Base-by-base conservation (phyloP, 305 asterid genomes). In the Coffea humblotiana region DNA sequence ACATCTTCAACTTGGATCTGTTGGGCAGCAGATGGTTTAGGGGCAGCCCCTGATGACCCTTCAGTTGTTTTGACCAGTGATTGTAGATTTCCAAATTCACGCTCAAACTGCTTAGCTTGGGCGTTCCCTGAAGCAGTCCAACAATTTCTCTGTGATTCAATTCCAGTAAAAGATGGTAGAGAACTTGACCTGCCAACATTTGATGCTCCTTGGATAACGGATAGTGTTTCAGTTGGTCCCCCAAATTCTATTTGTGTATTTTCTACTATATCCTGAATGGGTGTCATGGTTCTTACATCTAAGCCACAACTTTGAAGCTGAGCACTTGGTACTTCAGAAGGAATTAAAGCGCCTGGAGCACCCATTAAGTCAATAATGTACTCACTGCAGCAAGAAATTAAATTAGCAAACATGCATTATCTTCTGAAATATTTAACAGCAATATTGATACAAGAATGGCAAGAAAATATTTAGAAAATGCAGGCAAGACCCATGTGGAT, bases 271-370 rank as follows among this genome's bases (percentile, higher is more conserved):
- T 84, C 89, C 48, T 82, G 80, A 84, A 79, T 48, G 77, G 86
- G 82, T 76, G 90, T 77, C 74, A 82, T 67, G 79, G 79, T 82
- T 84, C 88, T 89, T 74, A 90, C 77, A 81, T 92, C 99, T 80
- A 90, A 81, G 64, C 87, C 95, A 87, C 84, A 84, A 82, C 80
- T 90, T 82, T 85, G 97, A 79, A 86, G 90, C 84, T 83, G 95
- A 80, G 89, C 84, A 84, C 90, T 86, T 45, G 99, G 93, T 47
- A 89, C 87, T 89, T 96, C 99, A 45, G 93, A 83, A 48, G 99
- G 99, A 83, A 96, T 96, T 83, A 96, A 95, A 67, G 98, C 86
- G 82, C 99, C 99, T 21, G 98, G 99, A 86, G 98, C 97, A 85
- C 99, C 97, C 99, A 96, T 96, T 78, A 96, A 92, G 87, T 95